Evolutionary conservation across 768 basidiomycete genomes (phyloP).

Genomic region (Psilocybe cubensis): DNA sequence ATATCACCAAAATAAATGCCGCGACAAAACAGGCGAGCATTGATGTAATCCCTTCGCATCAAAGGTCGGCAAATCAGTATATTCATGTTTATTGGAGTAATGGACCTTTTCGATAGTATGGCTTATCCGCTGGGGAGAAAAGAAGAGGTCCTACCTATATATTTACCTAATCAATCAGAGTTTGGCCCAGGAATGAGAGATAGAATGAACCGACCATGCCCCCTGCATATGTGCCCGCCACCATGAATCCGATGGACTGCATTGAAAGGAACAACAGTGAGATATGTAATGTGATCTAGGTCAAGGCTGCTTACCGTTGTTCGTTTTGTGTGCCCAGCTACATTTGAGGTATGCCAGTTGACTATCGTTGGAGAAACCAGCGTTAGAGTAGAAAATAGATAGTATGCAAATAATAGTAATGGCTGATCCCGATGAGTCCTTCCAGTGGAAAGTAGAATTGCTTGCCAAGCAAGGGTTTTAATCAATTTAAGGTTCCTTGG

Average conservation of each 20-base stretch:
- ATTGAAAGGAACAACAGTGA: neutral
- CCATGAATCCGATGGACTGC: slow-evolving; percentile 15
- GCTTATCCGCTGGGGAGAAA: slow-evolving; percentile 16
- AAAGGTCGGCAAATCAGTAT: neutral
- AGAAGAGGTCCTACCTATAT: slow-evolving; percentile 17
- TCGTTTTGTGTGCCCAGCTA: slow-evolving; percentile 29
- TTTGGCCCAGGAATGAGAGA: neutral
- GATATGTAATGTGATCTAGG: neutral
- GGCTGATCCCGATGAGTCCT: slow-evolving; percentile 27
- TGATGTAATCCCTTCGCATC: slow-evolving; percentile 13
- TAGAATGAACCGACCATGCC: slow-evolving; percentile 8
- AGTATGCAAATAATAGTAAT: slow-evolving; percentile 32
- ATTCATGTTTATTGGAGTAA: too few relatives aligned
- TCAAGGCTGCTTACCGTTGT: slow-evolving; percentile 14
- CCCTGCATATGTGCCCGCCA: slow-evolving; percentile 13
- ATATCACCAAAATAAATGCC: neutral
- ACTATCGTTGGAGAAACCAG: slow-evolving; percentile 28
- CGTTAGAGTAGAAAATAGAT: slow-evolving; percentile 26
- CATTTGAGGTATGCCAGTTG: slow-evolving; percentile 39
- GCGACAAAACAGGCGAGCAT: slow-evolving; percentile 16
- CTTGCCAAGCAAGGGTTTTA: slow-evolving; percentile 12
- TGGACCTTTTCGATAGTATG: slow-evolving; percentile 20
- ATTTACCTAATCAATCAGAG: neutral
- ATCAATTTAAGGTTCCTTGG: neutral
- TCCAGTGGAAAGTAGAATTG: slow-evolving; percentile 27